Base-by-base conservation (phyloP, 78 protist species). In the Reticulomyxa filosa region DNA sequence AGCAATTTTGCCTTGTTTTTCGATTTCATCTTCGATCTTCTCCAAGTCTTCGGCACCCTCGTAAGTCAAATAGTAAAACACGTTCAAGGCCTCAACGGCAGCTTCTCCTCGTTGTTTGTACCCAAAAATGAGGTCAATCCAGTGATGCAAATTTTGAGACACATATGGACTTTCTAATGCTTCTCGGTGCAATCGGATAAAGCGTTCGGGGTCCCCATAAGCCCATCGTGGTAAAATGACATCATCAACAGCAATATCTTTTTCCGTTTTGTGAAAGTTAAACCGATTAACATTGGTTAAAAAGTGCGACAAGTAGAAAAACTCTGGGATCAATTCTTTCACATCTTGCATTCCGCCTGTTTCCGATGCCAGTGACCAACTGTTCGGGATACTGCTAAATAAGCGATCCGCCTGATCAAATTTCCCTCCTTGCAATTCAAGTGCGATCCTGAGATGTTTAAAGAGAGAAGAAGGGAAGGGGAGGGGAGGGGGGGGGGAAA, bases 51-150 rank as follows among this genome's bases (percentile, higher is more conserved):
- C 25, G 8, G 61, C 61, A 32, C 25, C 61, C 61, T 55, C 61
- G 61, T 55, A 55, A 10, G 61, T 55, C 36, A 55, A 32, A n/a
- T 11, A 55, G 61, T 55, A 55, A 32, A 55, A 55, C 61, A 55
- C 32, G 11, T 55, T 55, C n/a, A n/a, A n/a, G n/a, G n/a, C n/a
- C n/a, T n/a, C n/a, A n/a, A n/a, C n/a, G n/a, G n/a, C n/a, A n/a
- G n/a, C n/a, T n/a, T n/a, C n/a, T n/a, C 98, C 95, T 1, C 56
- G 62, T 80, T 93, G 98, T 74, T 85, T 87, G 75, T 22, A 52
- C 23, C 98, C 98, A 48, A 90, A 93, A 65, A 93, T 75, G 26
- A 93, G 75, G 71, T 93, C 98, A 35, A 93, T 86, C 98, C 98
- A 93, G 38, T 72, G 13, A 52, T 84, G 87, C 52, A 93, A 80